Evolutionary conservation across 768 basidiomycete genomes (phyloP).

Genomic region (Auricularia cornea): DNA sequence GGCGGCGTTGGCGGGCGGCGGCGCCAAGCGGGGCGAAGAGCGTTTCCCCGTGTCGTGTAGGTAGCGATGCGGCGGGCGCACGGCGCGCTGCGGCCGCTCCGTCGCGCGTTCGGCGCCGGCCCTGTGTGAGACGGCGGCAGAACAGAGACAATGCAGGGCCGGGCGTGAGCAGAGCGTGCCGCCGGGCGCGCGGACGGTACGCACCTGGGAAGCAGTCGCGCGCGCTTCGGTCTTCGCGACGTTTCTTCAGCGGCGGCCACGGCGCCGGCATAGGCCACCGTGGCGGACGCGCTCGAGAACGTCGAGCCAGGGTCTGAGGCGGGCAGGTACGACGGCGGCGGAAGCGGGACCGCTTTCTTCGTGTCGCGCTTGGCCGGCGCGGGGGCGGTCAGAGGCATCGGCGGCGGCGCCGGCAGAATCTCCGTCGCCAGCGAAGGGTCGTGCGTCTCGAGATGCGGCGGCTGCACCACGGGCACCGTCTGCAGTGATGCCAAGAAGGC

Average conservation of each 20-base stretch:
- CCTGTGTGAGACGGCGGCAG: background rate
- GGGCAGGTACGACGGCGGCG: constrained; percentile 59
- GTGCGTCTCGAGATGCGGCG: constrained; percentile 65
- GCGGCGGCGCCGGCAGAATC: constrained; percentile 82
- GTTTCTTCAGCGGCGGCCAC: background rate
- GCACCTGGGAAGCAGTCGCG: background rate
- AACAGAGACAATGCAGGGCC: too few species aligned
- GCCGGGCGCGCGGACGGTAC: background rate
- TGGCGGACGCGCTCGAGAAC: constrained; percentile 38
- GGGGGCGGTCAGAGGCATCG: constrained; percentile 63
- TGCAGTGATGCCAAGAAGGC: constrained; percentile 51
- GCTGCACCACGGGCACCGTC: constrained; percentile 65
- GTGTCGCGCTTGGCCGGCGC: constrained; percentile 61
- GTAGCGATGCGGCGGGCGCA: background rate
- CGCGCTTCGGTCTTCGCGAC: background rate
- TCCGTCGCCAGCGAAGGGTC: constrained; percentile 79
- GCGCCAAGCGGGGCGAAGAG: background rate
- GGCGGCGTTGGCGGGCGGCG: background rate
- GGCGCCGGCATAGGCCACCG: background rate
- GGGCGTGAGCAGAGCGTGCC: background rate
- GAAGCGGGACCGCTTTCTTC: background rate
- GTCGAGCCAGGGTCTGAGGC: constrained; percentile 82
- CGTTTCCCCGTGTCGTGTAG: background rate
- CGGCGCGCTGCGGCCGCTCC: background rate
- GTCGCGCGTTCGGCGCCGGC: background rate